These are phyloP conservation scores for Posidonia australis DNA, from an alignment of 106 monocot genomes.

Conservation along the genomic window DNA sequence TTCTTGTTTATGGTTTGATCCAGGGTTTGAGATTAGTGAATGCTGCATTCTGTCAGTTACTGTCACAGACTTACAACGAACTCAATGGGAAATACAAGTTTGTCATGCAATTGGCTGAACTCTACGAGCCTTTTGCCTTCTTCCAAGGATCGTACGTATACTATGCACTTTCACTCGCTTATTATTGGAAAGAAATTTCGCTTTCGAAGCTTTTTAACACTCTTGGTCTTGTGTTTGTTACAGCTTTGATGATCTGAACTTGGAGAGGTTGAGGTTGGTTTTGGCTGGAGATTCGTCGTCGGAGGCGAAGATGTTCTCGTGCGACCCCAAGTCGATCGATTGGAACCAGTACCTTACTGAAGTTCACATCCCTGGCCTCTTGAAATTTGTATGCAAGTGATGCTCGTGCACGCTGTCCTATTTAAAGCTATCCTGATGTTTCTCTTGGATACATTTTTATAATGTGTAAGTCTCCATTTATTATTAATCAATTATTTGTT, in stretches of 20 bases:
- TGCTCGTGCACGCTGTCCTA: no score
- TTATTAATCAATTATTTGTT: no score
- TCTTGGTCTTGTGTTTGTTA: not conserved
- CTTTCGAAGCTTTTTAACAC: not conserved
- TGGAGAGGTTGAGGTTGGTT: conserved; percentile 9
- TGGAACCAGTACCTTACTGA: conserved; percentile 17
- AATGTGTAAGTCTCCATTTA: no score
- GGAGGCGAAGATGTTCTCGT: conserved; percentile 6
- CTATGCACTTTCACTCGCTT: not conserved
- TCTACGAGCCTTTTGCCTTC: conserved; percentile 11
- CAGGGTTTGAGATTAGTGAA: conserved; percentile 12
- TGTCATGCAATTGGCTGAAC: conserved; percentile 11
- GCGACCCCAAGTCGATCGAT: conserved; percentile 9
- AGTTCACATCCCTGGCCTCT: conserved; percentile 19
- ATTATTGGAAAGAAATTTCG: not conserved
- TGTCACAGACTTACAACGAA: not conserved
- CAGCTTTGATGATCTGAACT: conserved; percentile 26
- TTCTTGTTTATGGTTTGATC: not conserved
- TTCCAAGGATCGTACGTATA: conserved; percentile 12
- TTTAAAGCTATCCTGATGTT: no score
- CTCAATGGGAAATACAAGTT: conserved; percentile 11
- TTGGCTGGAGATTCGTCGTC: not conserved
- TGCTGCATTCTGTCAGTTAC: conserved; percentile 5
- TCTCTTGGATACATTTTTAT: no score
- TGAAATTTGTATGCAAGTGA: conserved; percentile 13